Evolutionary conservation across 2,329 filamentous ascomycete species (phyloP), one percentile per base, ranked within the genome.

Genomic region (Stagonosporopsis chrysanthemi): DNA sequence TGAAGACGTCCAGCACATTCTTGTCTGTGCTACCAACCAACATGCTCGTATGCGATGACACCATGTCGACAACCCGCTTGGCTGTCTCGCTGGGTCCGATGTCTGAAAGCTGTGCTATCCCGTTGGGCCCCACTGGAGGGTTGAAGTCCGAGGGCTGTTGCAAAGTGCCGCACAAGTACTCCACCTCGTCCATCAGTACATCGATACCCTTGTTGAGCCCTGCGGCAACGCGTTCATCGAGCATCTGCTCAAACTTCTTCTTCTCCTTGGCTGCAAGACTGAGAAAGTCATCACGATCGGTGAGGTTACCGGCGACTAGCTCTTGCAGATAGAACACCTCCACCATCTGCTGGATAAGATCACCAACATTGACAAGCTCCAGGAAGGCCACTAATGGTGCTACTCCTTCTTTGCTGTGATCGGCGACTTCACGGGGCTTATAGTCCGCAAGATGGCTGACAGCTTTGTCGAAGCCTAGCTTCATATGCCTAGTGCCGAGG

Each of bases 321-420:
- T 99, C 95, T 78, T 98, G 95, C 73, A 96, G 90, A 78, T 96
- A 99, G 74, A 99, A 99, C 31, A 99, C 92, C 73, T 99, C 95
- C 56, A 99, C 87, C 95, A 99, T 99, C 76, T 99, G 95, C 58
- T 96, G 92, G 67, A 99, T 99, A 56, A 99, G 83, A 75, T 99
- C 95, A 56, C 95, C 95, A 0, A 99, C 94, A 72, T 99, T 99
- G 75, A 99, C 95, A 26, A 99, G 85, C 78, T 99, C 95, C 60
- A 99, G 87, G 70, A 99, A 99, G 0, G 91, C 97, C 42, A 97
- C 92, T 4, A 99, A 84, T 2, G 95, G 95, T 52, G 92, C 92
- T 7, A 97, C 93, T 0, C 90, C 91, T 31, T 85, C 81, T 62
- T 88, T 83, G 68, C 86, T 86, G 63, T 90, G 87, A 62, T 90